These are phyloP conservation scores for Pythium apleroticum DNA, from an alignment of 352 stramenopile species.

Conservation along the genomic window DNA sequence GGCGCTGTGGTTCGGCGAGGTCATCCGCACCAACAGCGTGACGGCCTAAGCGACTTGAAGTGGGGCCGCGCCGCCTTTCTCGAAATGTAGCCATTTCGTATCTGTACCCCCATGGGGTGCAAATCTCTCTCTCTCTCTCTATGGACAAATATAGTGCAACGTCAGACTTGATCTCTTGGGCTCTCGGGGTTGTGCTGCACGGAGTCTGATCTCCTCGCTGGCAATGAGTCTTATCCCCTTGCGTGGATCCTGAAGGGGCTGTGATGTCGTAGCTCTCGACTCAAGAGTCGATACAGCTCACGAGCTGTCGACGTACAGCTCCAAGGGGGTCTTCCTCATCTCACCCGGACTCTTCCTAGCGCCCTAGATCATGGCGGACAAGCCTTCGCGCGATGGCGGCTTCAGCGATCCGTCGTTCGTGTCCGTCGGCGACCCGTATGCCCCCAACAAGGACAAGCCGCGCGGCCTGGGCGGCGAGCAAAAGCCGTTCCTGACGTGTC, in stretches of 20 bases:
- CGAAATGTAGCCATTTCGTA: conserved; percentile 18
- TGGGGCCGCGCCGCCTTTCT: not conserved
- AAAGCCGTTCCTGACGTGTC: conserved; percentile 77
- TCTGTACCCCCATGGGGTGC: conserved; percentile 1
- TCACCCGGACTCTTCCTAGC: not conserved
- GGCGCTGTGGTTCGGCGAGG: conserved; percentile 49
- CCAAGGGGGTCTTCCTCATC: not conserved
- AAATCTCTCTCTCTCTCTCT: not conserved
- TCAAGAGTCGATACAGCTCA: not conserved
- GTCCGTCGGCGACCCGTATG: conserved; percentile 62
- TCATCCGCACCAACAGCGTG: conserved; percentile 51
- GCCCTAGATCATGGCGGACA: conserved; percentile 28
- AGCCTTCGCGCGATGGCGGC: conserved; percentile 62
- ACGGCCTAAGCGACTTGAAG: conserved; percentile 14
- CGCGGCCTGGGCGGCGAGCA: conserved; percentile 52
- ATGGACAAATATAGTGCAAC: conserved; percentile 16
- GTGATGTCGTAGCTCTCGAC: not conserved
- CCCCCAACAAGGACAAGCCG: conserved; percentile 42
- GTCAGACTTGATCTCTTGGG: conserved; percentile 9
- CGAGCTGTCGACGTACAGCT: too few species aligned
- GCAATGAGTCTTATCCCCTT: not conserved
- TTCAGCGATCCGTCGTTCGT: conserved; percentile 76
- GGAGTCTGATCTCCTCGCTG: conserved; percentile 4
- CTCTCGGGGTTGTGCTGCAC: not conserved
- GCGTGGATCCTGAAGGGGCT: not conserved